These are phyloP conservation scores for Millerozyma miso DNA, from an alignment of 805 yeast species.

Conservation along the genomic window DNA sequence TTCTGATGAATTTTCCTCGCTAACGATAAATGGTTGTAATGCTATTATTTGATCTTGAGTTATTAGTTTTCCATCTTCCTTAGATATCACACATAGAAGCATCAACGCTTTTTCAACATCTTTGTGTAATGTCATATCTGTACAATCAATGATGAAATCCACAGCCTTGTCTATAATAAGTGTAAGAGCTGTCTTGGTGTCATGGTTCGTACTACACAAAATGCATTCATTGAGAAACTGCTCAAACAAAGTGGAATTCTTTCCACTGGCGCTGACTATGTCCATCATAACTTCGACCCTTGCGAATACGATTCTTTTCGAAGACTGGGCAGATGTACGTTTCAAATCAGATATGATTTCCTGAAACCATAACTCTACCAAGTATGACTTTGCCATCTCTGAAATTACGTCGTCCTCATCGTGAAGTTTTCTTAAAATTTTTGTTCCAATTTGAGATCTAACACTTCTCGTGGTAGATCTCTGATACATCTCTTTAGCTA, in stretches of 20 bases:
- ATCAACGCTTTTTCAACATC: conserved; percentile 38
- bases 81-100: conserved; percentile 53
- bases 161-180: conserved; percentile 33
- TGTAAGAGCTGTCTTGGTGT: conserved; percentile 16
- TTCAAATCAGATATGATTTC: conserved; percentile 3
- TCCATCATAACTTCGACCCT: conserved; percentile 33
- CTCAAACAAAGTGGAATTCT: conserved; percentile 39
- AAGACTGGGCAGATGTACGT: not conserved
- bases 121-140: conserved; percentile 19
- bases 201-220: conserved; percentile 20
- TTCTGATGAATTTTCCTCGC: conserved; percentile 39
- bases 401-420: conserved; percentile 62
- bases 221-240: conserved; percentile 44
- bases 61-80: conserved; percentile 49
- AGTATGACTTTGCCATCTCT: conserved; percentile 38
- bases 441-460: conserved; percentile 44
- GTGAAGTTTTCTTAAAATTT: conserved; percentile 50
- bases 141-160: conserved; percentile 30
- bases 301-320: conserved; percentile 1
- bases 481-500: conserved; percentile 47
- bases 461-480: conserved; percentile 23
- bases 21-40: conserved; percentile 60
- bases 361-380: conserved; percentile 18
- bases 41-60: conserved; percentile 63
- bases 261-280: conserved; percentile 33